Percentiles rank a stretch among this genome's conserved stretches.
Evolutionary conservation across 225 moss, liverwort and hornwort species (phyloP).

Genomic region (Physcomitrellopsis africana): DNA sequence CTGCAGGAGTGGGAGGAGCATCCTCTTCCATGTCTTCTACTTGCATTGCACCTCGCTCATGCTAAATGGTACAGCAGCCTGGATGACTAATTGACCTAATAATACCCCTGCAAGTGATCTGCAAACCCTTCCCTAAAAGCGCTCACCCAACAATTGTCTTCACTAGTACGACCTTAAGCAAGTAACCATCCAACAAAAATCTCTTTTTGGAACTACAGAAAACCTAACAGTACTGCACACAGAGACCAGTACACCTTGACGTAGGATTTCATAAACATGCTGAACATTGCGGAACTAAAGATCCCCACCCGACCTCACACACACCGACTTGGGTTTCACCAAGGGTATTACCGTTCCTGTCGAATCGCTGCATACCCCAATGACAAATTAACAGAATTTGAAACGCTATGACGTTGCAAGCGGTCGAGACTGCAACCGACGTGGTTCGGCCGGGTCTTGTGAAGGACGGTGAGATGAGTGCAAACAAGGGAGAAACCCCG

Average conservation of each 20-base stretch:
- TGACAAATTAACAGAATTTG: background rate
- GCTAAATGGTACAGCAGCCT: constrained; percentile 28
- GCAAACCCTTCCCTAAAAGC: background rate
- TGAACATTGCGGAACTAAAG: background rate
- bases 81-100: constrained; percentile 36
- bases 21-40: constrained; percentile 53
- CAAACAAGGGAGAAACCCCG: too few species aligned
- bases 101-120: background rate
- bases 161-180: background rate
- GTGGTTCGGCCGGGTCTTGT: too few species aligned
- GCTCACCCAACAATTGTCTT: background rate
- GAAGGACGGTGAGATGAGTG: too few species aligned
- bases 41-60: constrained; percentile 43
- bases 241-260: constrained; percentile 26
- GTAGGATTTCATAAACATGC: background rate
- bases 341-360: too few species aligned
- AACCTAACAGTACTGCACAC: background rate
- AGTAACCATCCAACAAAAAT: background rate
- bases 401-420: background rate
- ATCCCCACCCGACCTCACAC: background rate
- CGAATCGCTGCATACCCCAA: too few species aligned
- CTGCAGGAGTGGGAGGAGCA: constrained; percentile 49
- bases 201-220: background rate
- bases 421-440: too few species aligned
- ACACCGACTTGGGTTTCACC: constrained; percentile 2